A percentile compares a stretch with the other conserved stretches of the same genome.
phyloP scores from a whole-genome alignment of 2,329 filamentous ascomycete species.

The Ascochyta rabiei region DNA sequence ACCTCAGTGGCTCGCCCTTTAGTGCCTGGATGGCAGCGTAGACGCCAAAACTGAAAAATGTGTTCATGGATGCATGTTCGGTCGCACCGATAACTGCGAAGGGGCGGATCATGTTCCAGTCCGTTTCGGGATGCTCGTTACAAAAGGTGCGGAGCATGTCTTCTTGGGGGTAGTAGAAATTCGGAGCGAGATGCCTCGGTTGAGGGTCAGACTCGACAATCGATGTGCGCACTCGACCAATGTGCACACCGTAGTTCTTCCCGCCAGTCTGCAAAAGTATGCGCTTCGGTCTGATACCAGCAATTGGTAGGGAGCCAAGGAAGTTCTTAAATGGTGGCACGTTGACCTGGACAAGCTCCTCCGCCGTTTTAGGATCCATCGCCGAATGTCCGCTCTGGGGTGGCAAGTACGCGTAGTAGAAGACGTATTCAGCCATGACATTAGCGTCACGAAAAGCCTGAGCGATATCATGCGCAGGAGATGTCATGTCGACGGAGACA shows the following conservation, averaged over 20 bases:
- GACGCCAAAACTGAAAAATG: slow-evolving; percentile 10
- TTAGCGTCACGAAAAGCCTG: slow-evolving; percentile 1
- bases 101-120: slow-evolving; percentile 16
- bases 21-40: slow-evolving; percentile 19
- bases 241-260: slow-evolving; percentile 20
- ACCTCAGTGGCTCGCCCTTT: slow-evolving; percentile 13
- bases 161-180: slow-evolving; percentile 25
- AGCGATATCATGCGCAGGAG: slow-evolving; percentile 12
- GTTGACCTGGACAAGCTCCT: slow-evolving; percentile 16
- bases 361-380: slow-evolving; percentile 9
- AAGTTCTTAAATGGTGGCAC: slow-evolving; percentile 16
- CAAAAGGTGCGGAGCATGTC: slow-evolving; percentile 13
- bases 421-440: slow-evolving; percentile 13
- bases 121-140: slow-evolving; percentile 6
- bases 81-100: slow-evolving; percentile 12
- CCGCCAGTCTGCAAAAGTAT: slow-evolving; percentile 22
- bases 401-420: slow-evolving; percentile 22
- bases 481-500: slow-evolving; percentile 16
- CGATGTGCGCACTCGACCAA: slow-evolving; percentile 17
- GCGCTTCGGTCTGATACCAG: slow-evolving; percentile 15
- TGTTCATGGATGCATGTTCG: slow-evolving; percentile 19
- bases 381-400: slow-evolving; percentile 12
- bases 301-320: slow-evolving; percentile 9
- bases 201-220: slow-evolving; percentile 22
- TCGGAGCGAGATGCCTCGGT: slow-evolving; percentile 18